Conservation (phyloP, 306 rosid genomes). For the Morella rubra region DNA sequence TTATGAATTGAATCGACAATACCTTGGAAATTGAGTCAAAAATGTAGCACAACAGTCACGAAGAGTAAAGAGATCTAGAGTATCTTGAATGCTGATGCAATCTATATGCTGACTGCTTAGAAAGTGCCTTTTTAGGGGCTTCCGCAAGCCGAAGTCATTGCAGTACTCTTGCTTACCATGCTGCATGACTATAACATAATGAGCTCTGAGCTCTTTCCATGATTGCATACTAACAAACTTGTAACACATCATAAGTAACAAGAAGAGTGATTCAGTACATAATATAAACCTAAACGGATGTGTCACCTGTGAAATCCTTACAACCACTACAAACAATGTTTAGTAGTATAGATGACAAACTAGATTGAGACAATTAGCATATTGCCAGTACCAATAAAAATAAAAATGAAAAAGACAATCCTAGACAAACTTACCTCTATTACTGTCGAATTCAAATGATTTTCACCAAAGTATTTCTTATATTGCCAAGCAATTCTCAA, state of each 20-base stretch:
- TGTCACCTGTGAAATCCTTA: too few species aligned
- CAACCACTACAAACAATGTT: too few species aligned
- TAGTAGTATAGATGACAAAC: too few species aligned
- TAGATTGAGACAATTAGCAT: too few species aligned
- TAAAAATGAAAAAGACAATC: too few species aligned
- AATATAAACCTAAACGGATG: too few species aligned
- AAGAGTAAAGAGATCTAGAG: slow-evolving; percentile 51
- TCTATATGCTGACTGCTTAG: slow-evolving; percentile 52
- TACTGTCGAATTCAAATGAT: slow-evolving; percentile 25
- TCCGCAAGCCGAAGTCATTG: slow-evolving; percentile 78
- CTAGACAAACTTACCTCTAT: too few species aligned
- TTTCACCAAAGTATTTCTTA: slow-evolving; percentile 80
- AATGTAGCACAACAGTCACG: slow-evolving; percentile 64
- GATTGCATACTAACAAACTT: neutral
- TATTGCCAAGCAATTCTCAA: slow-evolving; percentile 95
- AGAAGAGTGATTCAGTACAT: too few species aligned
- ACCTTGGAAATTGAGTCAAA: slow-evolving; percentile 73
- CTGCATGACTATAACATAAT: slow-evolving; percentile 38
- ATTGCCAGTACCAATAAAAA: too few species aligned
- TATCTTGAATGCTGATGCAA: slow-evolving; percentile 67
- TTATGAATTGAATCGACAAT: neutral
- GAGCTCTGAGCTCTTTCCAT: slow-evolving; percentile 1
- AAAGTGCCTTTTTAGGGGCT: slow-evolving; percentile 74
- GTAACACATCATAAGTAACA: too few species aligned
- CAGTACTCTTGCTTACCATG: slow-evolving; percentile 60